These are phyloP conservation scores for Ophiocordyceps polyrhachis-furcata DNA, from an alignment of 2,329 filamentous ascomycete species.

Conservation along the genomic window DNA sequence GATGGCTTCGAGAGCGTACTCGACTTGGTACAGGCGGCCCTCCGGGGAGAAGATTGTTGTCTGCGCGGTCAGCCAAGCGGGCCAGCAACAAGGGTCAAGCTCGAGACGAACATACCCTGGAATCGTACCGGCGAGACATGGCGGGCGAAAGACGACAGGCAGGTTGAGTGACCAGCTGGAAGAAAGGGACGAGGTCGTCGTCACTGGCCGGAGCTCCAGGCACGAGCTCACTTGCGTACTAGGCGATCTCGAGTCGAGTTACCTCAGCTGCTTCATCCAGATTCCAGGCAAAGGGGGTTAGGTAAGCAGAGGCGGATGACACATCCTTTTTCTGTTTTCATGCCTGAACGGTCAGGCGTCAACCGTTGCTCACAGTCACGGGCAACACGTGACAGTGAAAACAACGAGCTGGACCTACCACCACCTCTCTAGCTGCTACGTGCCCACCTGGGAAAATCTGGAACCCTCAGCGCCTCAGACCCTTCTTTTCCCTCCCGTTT, in stretches of 20 bases:
- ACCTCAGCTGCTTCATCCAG: background rate
- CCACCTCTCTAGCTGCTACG: too few relatives aligned
- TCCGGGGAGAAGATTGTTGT: slow-evolving; percentile 99
- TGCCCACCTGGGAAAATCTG: background rate
- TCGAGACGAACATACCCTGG: slow-evolving; percentile 47
- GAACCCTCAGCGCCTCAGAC: background rate
- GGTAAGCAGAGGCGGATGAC: background rate
- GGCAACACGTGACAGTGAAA: background rate
- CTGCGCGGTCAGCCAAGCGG: slow-evolving; percentile 24
- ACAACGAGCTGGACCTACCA: too few relatives aligned
- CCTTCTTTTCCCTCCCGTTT: background rate
- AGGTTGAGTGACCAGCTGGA: background rate
- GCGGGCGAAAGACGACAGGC: slow-evolving; percentile 11
- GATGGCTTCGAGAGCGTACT: slow-evolving; percentile 97
- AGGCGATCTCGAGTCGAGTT: background rate
- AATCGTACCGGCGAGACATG: slow-evolving; percentile 98
- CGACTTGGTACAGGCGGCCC: slow-evolving; percentile 94
- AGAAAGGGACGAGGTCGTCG: background rate
- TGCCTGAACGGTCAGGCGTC: background rate
- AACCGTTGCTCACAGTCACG: background rate
- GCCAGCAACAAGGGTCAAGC: background rate
- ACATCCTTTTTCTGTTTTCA: background rate
- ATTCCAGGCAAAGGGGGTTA: background rate
- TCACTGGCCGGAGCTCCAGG: background rate
- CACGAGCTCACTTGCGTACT: background rate